Percentiles rank a stretch among this genome's conserved stretches.
Conservation (phyloP, 2,329 filamentous ascomycete species). For the Pestalotiopsis sp. region DNA sequence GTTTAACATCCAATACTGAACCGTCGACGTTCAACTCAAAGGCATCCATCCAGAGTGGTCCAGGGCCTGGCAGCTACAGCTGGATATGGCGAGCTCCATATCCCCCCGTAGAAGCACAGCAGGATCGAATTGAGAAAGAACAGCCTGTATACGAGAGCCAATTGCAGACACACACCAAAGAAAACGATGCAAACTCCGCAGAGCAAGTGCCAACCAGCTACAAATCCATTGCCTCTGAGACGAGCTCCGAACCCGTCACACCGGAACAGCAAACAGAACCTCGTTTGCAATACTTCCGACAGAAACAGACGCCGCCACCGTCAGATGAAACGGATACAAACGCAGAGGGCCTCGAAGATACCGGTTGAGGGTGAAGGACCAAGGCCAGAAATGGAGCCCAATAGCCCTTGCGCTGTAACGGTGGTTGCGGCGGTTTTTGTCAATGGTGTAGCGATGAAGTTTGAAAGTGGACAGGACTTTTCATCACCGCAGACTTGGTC, state of each 20-base stretch:
- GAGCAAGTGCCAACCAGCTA: no score
- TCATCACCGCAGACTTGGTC: not conserved
- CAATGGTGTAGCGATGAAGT: not conserved
- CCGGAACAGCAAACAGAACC: no score
- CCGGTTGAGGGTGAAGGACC: not conserved
- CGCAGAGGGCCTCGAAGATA: not conserved
- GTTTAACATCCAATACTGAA: constrained; percentile 8
- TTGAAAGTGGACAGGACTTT: not conserved
- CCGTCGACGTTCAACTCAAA: not conserved
- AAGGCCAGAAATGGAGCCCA: not conserved
- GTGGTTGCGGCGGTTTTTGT: not conserved
- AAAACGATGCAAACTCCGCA: no score
- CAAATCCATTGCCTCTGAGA: no score
- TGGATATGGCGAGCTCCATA: not conserved
- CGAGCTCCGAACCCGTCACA: no score
- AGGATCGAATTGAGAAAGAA: not conserved
- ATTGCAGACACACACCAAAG: no score
- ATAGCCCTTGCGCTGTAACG: not conserved
- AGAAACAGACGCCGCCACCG: no score
- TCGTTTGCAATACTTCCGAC: no score
- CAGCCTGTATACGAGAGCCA: not conserved
- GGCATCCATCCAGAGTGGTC: not conserved
- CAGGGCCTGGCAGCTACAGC: not conserved
- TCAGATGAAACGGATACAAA: not conserved
- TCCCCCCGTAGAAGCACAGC: not conserved